phyloP scores from a whole-genome alignment of 2,329 filamentous ascomycete species.

The Aspergillus spinulosporus region DNA sequence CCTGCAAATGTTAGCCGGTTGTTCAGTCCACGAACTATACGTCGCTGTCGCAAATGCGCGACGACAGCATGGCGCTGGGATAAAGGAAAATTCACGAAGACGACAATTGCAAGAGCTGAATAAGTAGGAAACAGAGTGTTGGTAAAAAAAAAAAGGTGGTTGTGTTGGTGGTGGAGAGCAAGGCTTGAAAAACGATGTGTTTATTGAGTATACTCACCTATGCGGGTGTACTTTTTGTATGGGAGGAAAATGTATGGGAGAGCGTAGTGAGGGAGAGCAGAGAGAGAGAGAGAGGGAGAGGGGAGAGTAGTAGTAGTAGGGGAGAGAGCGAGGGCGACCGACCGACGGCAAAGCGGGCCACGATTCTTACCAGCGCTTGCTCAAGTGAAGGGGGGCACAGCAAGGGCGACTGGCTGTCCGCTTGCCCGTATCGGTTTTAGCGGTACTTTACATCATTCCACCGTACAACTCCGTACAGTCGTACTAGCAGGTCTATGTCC shows the following conservation, averaged over 20 bases:
- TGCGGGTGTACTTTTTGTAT: slow-evolving; percentile 42
- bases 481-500: background rate
- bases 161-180: slow-evolving; percentile 31
- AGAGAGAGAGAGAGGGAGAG: slow-evolving; percentile 33
- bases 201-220: slow-evolving; percentile 39
- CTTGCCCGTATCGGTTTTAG: slow-evolving; percentile 20
- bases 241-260: slow-evolving; percentile 35
- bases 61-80: slow-evolving; percentile 26
- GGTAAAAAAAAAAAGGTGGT: slow-evolving; percentile 24
- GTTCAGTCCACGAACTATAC: slow-evolving; percentile 24
- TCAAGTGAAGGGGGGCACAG: slow-evolving; percentile 24
- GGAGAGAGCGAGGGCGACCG: slow-evolving; percentile 34
- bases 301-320: slow-evolving; percentile 33
- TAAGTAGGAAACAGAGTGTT: slow-evolving; percentile 18
- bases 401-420: slow-evolving; percentile 26
- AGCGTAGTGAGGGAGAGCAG: slow-evolving; percentile 35
- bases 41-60: slow-evolving; percentile 22
- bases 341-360: slow-evolving; percentile 26
- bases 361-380: slow-evolving; percentile 17
- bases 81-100: slow-evolving; percentile 27
- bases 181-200: slow-evolving; percentile 26
- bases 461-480: slow-evolving; percentile 14
- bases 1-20: slow-evolving; percentile 18
- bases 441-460: background rate
- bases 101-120: slow-evolving; percentile 18